Evolutionary conservation across 2,329 filamentous ascomycete genomes (phyloP), one percentile per base, ranked within the genome.

Genomic region (Aspergillus sp.): DNA sequence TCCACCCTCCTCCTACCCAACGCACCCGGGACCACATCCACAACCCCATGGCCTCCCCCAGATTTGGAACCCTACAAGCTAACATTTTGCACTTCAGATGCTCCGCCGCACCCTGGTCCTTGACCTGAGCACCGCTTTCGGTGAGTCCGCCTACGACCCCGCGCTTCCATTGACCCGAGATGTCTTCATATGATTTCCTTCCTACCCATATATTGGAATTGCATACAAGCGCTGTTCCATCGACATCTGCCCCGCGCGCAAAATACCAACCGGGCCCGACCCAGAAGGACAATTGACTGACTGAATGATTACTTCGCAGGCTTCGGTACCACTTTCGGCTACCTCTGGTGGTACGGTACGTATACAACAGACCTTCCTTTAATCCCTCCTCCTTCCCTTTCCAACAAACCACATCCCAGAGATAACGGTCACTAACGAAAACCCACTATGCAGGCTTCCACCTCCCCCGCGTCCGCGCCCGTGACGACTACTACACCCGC

Each of bases 301-400:
- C 12, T 36, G 30, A 13, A 1, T 36, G 4, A 28, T 28, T 25
- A 25, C 9, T 7, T 36, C 12, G 32, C 62, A 88, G 85, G 86
- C 76, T 84, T 89, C 74, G 86, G 86, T 70, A 81, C 83, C 67
- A 80, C 85, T 67, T 81, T 81, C 75, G 87, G 86, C 69, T 89
- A 88, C 78, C 81, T 84, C 73, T 89, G 83, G 81, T 89, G 87
- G 87, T 89, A 89, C 80, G 86, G 81, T 82, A 81, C 63, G 80
- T 81, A 71, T 62, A 36, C 19, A 63, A 41, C 53, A 52, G 54
- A 64, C 39, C 15, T 39, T 36, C 41, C 19, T 12, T 12, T 2
- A 43, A 45, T 59, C 25, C 30, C 17, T 41, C 21, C 32, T 41
- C 53, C 49, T 38, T 45, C 23, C 52, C 53, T 48, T 36, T 8